A percentile compares a stretch with the other conserved stretches of the same genome.
These are phyloP conservation scores for Podaxis sp. DNA, from an alignment of 768 basidiomycete genomes.

Conservation along the genomic window DNA sequence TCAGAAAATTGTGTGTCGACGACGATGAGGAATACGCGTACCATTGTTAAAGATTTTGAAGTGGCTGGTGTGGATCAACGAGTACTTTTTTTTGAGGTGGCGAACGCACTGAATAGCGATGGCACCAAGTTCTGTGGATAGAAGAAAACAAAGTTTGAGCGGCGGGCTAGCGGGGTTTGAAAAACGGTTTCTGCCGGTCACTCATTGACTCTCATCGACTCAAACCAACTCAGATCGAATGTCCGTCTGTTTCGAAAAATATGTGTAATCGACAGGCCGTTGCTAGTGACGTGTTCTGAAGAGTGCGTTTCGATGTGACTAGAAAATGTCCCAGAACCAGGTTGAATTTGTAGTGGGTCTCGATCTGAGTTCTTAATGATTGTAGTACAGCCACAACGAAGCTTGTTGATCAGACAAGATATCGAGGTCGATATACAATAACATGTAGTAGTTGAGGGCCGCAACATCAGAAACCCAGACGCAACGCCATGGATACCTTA, in stretches of 20 bases:
- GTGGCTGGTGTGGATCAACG: conserved; percentile 21
- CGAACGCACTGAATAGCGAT: conserved; percentile 26
- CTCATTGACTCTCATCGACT: not conserved
- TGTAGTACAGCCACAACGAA: not conserved
- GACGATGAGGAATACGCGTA: conserved; percentile 18
- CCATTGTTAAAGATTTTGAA: conserved; percentile 34
- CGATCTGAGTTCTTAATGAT: not conserved
- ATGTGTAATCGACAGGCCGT: not conserved
- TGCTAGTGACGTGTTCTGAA: not conserved
- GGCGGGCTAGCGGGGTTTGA: conserved; percentile 28
- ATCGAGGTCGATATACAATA: conserved; percentile 2
- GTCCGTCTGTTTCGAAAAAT: not conserved
- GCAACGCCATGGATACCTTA: conserved; percentile 13
- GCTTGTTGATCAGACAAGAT: not conserved
- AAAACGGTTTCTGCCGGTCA: conserved; percentile 12
- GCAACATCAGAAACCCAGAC: conserved; percentile 1
- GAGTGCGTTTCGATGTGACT: not conserved
- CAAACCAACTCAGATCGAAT: not conserved
- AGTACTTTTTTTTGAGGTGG: conserved; percentile 33
- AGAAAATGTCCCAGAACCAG: not conserved
- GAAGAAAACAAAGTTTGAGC: conserved; percentile 39
- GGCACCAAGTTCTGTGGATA: conserved; percentile 40
- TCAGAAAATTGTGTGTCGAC: conserved; percentile 1
- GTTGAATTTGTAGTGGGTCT: not conserved
- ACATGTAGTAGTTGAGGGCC: not conserved